Conservation (phyloP, 139 green algal species). For the Chlamydomonas incerta region DNA sequence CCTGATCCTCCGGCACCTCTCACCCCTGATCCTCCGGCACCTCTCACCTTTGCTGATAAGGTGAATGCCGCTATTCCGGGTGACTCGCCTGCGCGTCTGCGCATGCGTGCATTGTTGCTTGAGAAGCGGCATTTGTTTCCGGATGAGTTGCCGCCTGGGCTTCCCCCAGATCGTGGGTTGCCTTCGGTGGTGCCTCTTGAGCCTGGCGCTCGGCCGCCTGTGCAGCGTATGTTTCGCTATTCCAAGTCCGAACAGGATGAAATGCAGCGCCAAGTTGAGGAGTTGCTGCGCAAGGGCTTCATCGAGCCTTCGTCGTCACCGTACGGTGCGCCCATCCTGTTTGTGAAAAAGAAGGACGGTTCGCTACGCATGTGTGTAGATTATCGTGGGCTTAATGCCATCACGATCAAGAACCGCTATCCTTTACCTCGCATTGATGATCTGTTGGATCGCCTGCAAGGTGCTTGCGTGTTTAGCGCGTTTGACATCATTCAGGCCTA, state of each 20-base stretch:
- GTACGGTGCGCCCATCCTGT: background rate
- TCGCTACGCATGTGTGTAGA: constrained; percentile 62
- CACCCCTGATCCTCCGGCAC: too few species aligned
- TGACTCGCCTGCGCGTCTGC: too few species aligned
- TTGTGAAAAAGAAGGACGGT: constrained; percentile 64
- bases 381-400: constrained; percentile 46
- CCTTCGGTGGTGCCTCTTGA: too few species aligned
- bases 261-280: background rate
- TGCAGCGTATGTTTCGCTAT: too few species aligned
- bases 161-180: too few species aligned
- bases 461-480: constrained; percentile 37
- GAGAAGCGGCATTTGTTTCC: too few species aligned
- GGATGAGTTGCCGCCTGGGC: too few species aligned
- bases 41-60: too few species aligned
- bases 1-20: too few species aligned
- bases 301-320: background rate
- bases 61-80: too few species aligned
- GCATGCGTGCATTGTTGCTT: too few species aligned
- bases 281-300: background rate
- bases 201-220: too few species aligned
- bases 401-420: constrained; percentile 38
- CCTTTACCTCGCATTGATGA: constrained; percentile 39
- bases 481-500: constrained; percentile 55
- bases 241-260: background rate
- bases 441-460: constrained; percentile 31